Evolutionary conservation across 2,329 filamentous ascomycete species (phyloP).

Genomic region (Penicillium sp.): DNA sequence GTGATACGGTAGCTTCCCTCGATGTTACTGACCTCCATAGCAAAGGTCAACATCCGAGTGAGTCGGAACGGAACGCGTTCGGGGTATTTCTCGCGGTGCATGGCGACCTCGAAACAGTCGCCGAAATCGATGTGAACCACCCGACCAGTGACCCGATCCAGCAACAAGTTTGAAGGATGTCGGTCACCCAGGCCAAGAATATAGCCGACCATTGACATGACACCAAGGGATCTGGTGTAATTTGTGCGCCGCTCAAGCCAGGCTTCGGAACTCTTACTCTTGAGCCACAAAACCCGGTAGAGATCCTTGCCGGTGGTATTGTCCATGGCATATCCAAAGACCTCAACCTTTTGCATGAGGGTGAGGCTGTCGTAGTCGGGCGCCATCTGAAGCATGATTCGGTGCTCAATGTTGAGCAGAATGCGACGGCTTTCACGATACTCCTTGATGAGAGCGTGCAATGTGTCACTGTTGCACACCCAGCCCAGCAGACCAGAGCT

Average conservation of each 20-base stretch:
- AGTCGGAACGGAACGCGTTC: constrained; percentile 97
- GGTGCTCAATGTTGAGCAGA: constrained; percentile 96
- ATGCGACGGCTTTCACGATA: constrained; percentile 98
- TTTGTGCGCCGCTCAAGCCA: constrained; percentile 99
- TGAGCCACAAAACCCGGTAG: constrained; percentile 96
- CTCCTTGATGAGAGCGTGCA: constrained; percentile 94
- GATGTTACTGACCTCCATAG: constrained; percentile 99
- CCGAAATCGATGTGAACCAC: constrained; percentile 99
- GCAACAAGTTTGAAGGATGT: constrained; percentile 96
- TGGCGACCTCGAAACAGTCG: constrained; percentile 98
- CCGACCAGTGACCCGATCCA: constrained; percentile 92
- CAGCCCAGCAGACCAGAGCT: constrained; percentile 93
- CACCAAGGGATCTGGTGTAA: constrained; percentile 92
- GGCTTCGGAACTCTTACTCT: constrained; percentile 95
- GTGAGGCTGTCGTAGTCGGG: constrained; percentile 98
- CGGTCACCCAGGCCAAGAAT: constrained; percentile 95
- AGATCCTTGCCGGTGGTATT: constrained; percentile 99
- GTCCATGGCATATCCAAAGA: constrained; percentile 97
- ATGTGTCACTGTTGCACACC: constrained; percentile 95
- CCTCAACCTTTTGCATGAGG: constrained; percentile 99
- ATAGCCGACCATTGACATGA: constrained; percentile 99
- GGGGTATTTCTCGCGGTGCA: constrained; percentile 99
- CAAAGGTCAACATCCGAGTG: constrained; percentile 98
- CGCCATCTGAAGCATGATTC: constrained; percentile 99
- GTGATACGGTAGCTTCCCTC: constrained; percentile 98